Base-by-base conservation (phyloP, 495 filamentous ascomycete genomes). In the Annulohypoxylon moriforme region DNA sequence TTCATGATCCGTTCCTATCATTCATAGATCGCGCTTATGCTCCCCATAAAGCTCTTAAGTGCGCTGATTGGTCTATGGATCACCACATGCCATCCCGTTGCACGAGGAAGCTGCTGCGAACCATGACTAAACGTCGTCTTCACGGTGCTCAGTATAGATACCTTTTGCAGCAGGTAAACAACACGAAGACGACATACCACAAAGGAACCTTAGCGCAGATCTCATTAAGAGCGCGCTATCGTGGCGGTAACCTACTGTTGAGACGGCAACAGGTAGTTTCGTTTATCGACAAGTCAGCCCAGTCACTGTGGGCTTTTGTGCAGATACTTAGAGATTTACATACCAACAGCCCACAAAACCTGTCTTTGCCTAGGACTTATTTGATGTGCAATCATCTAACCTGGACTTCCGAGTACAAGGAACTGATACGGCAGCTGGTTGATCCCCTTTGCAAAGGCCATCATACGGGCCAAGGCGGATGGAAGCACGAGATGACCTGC, bases 11-110 rank as follows among this genome's bases (percentile, higher is more conserved):
- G 2, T 74, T 74, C 40, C 8, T 74, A 4, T 31, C 67, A 1
- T 74, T 74, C 52, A 38, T 33, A 36, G 67, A 71, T 38, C 57
- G 67, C 20, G 67, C 58, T 1, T 74, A 59, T 22, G 67, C 71
- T 0, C 67, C 62, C 16, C 16, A 24, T 4, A 69, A 69, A 27
- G 67, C 67, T 14, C 29, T 27, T 18, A 56, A 42, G 20, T 74
- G 71, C 58, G 55, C 13, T 1, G 67, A 74, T 64, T 70, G 67
- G 71, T 29, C 71, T 24, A 57, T 65, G 50, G 71, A 74, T 4
- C 67, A 74, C 42, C 71, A 74, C 27, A 74, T 74, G 67, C 71
- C 71, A 31, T 49, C 71, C 20, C 71, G 71, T 11, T 62, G 67
- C 13, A 74, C 71, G 24, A 59, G 71, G 25, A 74, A 74, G 62